Evolutionary conservation across 495 filamentous ascomycete genomes (phyloP).

Genomic region (Neurospora africana): DNA sequence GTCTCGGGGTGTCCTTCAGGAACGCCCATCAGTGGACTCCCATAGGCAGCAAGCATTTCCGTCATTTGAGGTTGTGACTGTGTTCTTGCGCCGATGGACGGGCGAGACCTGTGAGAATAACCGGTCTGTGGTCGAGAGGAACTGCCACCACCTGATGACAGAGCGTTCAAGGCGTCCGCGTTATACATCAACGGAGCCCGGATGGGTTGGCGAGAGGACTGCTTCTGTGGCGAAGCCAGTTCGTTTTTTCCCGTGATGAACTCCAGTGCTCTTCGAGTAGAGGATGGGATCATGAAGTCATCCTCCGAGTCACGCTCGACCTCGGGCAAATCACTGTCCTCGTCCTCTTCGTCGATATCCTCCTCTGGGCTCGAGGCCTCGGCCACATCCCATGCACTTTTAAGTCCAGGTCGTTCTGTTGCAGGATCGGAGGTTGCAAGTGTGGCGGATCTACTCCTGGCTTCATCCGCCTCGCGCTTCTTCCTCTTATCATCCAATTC

Average conservation of each 20-base stretch:
- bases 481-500: slow-evolving; percentile 39
- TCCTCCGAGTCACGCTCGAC: slow-evolving; percentile 23
- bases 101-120: slow-evolving; percentile 21
- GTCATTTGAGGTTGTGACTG: slow-evolving; percentile 35
- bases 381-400: slow-evolving; percentile 39
- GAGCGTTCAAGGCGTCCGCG: slow-evolving; percentile 22
- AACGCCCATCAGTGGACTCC: slow-evolving; percentile 4
- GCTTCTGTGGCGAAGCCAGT: slow-evolving; percentile 3
- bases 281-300: slow-evolving; percentile 23
- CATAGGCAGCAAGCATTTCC: slow-evolving; percentile 10
- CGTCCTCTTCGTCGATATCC: slow-evolving; percentile 28
- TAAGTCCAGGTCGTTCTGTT: slow-evolving; percentile 15
- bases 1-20: neutral
- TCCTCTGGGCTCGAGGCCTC: slow-evolving; percentile 21
- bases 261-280: slow-evolving; percentile 35
- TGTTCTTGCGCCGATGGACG: slow-evolving; percentile 27
- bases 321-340: slow-evolving; percentile 31
- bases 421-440: slow-evolving; percentile 1
- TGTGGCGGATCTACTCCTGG: slow-evolving; percentile 10
- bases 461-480: slow-evolving; percentile 21
- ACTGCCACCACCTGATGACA: slow-evolving; percentile 16
- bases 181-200: slow-evolving; percentile 19
- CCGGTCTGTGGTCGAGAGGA: slow-evolving; percentile 33
- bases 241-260: slow-evolving; percentile 37
- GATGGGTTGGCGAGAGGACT: slow-evolving; percentile 5